These are phyloP conservation scores for Globisporangium okanoganense DNA, from an alignment of 352 stramenopile genomes.

Conservation along the genomic window DNA sequence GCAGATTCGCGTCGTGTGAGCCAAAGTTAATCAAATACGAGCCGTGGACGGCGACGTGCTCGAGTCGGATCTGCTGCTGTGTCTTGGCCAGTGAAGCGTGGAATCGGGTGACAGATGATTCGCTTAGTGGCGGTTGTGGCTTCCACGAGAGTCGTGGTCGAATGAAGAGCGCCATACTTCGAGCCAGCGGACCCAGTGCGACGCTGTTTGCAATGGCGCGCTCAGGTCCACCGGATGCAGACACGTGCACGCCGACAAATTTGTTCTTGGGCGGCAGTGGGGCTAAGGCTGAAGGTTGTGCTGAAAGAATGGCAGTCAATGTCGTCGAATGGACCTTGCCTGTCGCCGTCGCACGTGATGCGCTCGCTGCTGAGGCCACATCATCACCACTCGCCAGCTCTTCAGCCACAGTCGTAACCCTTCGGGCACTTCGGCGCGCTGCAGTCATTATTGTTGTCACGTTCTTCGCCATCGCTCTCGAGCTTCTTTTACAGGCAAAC, in stretches of 20 bases:
- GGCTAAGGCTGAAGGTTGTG: neutral
- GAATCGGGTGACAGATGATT: conserved; percentile 16
- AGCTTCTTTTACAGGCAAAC: neutral
- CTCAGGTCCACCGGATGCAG: conserved; percentile 26
- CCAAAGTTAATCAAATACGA: conserved; percentile 45
- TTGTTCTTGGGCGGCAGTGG: conserved; percentile 10
- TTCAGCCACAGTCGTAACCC: neutral
- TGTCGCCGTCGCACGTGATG: neutral
- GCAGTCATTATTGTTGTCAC: neutral
- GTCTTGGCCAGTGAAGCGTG: conserved; percentile 11
- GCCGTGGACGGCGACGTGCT: conserved; percentile 34
- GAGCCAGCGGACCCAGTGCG: conserved; percentile 21
- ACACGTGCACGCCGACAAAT: conserved; percentile 40
- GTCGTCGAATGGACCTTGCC: neutral
- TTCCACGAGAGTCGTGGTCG: conserved; percentile 36
- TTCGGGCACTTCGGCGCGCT: neutral
- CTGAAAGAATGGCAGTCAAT: neutral
- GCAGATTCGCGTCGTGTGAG: conserved; percentile 27
- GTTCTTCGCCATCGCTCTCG: neutral
- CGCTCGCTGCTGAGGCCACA: neutral
- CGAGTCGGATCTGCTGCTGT: conserved; percentile 13
- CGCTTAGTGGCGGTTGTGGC: conserved; percentile 18
- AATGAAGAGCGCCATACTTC: conserved; percentile 36
- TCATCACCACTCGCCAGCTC: neutral
- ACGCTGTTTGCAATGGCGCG: conserved; percentile 30